Conservation (phyloP, 768 basidiomycete genomes). For the Paxillus involutus region DNA sequence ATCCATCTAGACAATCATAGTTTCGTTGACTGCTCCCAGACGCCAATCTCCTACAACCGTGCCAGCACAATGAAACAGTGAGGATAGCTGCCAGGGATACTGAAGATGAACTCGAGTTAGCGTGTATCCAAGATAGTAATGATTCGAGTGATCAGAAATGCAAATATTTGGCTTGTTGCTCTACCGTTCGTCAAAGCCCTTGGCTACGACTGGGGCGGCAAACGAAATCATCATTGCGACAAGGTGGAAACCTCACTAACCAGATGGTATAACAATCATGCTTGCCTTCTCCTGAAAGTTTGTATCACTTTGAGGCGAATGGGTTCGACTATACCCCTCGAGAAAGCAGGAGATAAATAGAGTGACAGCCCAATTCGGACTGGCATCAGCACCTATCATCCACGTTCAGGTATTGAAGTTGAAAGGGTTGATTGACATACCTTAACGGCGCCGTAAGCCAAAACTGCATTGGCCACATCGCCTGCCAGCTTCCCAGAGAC, state of each 20-base stretch:
- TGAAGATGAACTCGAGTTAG: slow-evolving; percentile 8
- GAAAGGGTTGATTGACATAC: slow-evolving; percentile 35
- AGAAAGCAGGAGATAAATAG: slow-evolving; percentile 73
- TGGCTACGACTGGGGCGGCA: slow-evolving; percentile 79
- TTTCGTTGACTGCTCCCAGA: no score
- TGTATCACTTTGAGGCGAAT: slow-evolving; percentile 35
- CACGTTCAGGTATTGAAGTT: not conserved
- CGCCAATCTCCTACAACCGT: no score
- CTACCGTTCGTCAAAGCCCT: slow-evolving; percentile 61
- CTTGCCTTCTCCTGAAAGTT: slow-evolving; percentile 12
- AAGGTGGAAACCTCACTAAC: slow-evolving; percentile 30
- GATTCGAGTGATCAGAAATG: slow-evolving; percentile 49
- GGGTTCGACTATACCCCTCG: slow-evolving; percentile 65
- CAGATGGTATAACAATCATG: not conserved
- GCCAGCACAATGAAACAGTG: not conserved
- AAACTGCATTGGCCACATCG: slow-evolving; percentile 78
- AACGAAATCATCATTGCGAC: slow-evolving; percentile 54
- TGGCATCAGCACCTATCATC: slow-evolving; percentile 68
- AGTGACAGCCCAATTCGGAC: slow-evolving; percentile 69
- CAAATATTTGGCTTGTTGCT: slow-evolving; percentile 68
- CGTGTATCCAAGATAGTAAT: not conserved
- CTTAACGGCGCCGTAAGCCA: slow-evolving; percentile 82
- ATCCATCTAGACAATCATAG: not conserved
- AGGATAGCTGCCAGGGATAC: not conserved
- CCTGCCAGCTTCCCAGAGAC: slow-evolving; percentile 53